Evolutionary conservation across 1,284 basidiomycete species (phyloP), one percentile per base, ranked within the genome.

Genomic region (Heterobasidion occidentale): DNA sequence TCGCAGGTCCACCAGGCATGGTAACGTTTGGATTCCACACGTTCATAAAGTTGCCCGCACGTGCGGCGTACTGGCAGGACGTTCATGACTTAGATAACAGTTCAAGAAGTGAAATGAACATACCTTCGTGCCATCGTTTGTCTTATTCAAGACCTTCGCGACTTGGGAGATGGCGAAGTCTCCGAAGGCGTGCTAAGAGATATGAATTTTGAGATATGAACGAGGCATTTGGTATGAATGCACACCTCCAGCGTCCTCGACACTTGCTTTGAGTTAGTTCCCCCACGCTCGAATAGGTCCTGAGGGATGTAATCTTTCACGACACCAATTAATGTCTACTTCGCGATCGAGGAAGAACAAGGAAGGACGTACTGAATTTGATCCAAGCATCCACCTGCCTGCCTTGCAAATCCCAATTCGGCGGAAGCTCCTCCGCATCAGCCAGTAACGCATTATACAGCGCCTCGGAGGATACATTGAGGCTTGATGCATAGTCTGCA

Each of bases 111-210:
- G 60, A 46, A 51, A 20, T 8, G 17, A 36, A 6, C 5, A 27
- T 27, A 81, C 81, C 71, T 83, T 83, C 35, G 65, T 59, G 33
- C 68, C 74, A 62, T 83, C 82, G 12, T 66, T 70, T 0, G 66
- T 70, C 52, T 75, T 77, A 17, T 77, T 77, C 7, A 84, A 69
- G 7, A 75, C 62, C 60, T 77, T 78, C 0, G 83, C 79, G 15
- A 84, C 82, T 71, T 84, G 82, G 2, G 81, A 77, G 55, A 86
- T 79, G 5, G 79, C 69, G 62, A 88, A 88, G 63, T 88, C 82
- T 52, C 74, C 74, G 63, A 83, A 84, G 0, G 81, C 74, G 59
- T 83, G 75, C 81, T 84, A 27, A 6, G 14, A 12, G 42, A 5
- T n/a, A 17, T 33, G 20, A 17, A 9, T 20, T 35, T n/a, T 1